A percentile compares a stretch with the other conserved stretches of the same genome.
Conservation (phyloP, 305 asterid species). For the Fraxinus albicans region DNA sequence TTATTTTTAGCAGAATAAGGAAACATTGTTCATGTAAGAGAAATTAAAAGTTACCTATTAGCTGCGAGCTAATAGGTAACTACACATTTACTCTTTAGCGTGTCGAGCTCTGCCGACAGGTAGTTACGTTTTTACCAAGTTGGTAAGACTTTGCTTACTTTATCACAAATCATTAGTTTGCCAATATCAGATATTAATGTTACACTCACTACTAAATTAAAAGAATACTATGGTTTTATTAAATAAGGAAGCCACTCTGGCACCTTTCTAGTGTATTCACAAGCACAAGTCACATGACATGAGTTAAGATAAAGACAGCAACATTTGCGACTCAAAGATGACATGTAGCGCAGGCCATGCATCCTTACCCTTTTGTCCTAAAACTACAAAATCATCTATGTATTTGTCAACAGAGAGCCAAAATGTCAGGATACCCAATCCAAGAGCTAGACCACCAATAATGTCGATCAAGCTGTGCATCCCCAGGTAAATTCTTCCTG, state of each 20-base stretch:
- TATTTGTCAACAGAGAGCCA: slow-evolving; percentile 70
- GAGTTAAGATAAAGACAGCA: neutral
- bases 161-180: neutral
- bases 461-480: slow-evolving; percentile 92
- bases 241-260: neutral
- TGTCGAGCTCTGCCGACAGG: neutral
- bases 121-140: neutral
- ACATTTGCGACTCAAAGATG: neutral
- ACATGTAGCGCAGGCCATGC: neutral
- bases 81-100: neutral
- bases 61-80: neutral
- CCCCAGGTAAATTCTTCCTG: slow-evolving; percentile 95
- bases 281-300: neutral
- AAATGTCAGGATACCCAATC: slow-evolving; percentile 62
- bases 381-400: slow-evolving; percentile 64
- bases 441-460: slow-evolving; percentile 70
- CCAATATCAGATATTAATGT: neutral
- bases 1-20: neutral
- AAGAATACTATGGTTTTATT: neutral
- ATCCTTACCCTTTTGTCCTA: slow-evolving; percentile 74
- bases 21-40: neutral
- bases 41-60: neutral
- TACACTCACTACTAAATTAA: neutral
- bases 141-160: neutral
- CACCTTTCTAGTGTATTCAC: neutral